Conservation (phyloP, 139 green algal species). For the Coelastrella sp. region DNA sequence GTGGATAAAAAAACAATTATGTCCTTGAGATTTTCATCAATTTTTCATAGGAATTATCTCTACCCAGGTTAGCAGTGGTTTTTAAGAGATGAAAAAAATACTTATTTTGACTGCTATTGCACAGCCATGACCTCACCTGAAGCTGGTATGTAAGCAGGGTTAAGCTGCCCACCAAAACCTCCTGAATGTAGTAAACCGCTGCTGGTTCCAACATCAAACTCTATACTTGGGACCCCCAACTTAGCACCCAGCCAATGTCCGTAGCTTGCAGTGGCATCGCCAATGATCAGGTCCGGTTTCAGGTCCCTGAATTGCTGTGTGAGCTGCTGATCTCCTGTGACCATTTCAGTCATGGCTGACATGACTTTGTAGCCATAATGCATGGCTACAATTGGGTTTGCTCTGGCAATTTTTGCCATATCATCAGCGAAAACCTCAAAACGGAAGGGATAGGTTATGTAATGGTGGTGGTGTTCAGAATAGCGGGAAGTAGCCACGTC, state of each 20-base stretch:
- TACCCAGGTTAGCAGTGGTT: no score
- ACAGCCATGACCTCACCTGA: background rate
- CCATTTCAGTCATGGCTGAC: slow-evolving; percentile 33
- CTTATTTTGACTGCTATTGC: background rate
- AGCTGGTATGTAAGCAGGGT: slow-evolving; percentile 40
- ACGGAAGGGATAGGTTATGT: slow-evolving; percentile 42
- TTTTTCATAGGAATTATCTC: background rate
- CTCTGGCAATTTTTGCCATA: slow-evolving; percentile 11
- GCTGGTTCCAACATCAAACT: slow-evolving; percentile 49
- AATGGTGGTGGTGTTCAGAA: background rate
- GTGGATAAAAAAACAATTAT: no score
- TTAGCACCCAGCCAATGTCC: slow-evolving; percentile 32
- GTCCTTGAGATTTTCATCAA: no score
- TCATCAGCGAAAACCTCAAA: slow-evolving; percentile 44
- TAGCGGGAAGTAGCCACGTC: background rate
- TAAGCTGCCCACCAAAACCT: slow-evolving; percentile 19
- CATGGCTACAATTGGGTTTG: slow-evolving; percentile 18
- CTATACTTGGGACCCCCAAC: background rate
- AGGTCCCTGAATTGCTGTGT: background rate
- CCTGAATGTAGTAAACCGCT: slow-evolving; percentile 33
- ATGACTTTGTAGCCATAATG: slow-evolving; percentile 28
- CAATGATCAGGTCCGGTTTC: slow-evolving; percentile 39
- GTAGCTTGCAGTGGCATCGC: slow-evolving; percentile 31
- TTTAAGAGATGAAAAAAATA: background rate
- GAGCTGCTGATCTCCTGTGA: background rate